Evolutionary conservation across 805 yeast genomes (phyloP).

Genomic region (Diddensiella caesifluorescens): DNA sequence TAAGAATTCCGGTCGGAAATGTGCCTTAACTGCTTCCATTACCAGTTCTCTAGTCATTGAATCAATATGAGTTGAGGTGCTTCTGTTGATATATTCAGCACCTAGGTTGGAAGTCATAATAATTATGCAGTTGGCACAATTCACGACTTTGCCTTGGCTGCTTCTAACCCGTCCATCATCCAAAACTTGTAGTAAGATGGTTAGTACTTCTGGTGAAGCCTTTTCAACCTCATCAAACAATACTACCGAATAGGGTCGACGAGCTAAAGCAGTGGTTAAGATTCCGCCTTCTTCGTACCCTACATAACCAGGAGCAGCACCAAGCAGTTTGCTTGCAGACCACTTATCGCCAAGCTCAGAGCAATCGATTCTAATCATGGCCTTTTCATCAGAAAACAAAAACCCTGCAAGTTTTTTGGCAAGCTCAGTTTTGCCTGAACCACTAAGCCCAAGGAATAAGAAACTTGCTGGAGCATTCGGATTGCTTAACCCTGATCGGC

Average conservation of each 20-base stretch:
- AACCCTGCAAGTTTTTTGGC: slow-evolving; percentile 97
- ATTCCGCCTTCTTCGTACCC: slow-evolving; percentile 98
- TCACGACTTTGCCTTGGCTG: slow-evolving; percentile 87
- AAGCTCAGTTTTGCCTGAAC: slow-evolving; percentile 97
- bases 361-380: slow-evolving; percentile 96
- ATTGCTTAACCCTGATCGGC: slow-evolving; percentile 91
- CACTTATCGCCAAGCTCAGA: slow-evolving; percentile 94
- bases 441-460: slow-evolving; percentile 89
- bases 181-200: slow-evolving; percentile 82
- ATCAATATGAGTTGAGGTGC: slow-evolving; percentile 52
- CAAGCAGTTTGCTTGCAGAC: slow-evolving; percentile 89
- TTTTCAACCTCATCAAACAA: slow-evolving; percentile 97
- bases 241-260: slow-evolving; percentile 94
- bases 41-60: slow-evolving; percentile 69
- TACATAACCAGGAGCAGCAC: slow-evolving; percentile 96
- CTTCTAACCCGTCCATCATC: slow-evolving; percentile 97
- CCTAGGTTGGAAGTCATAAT: slow-evolving; percentile 98
- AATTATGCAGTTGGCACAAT: slow-evolving; percentile 85
- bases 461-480: slow-evolving; percentile 97
- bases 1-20: slow-evolving; percentile 95
- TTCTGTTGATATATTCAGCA: slow-evolving; percentile 78
- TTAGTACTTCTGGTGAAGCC: slow-evolving; percentile 96
- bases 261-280: slow-evolving; percentile 82
- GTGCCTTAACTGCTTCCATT: slow-evolving; percentile 75
- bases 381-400: slow-evolving; percentile 91